A percentile compares a stretch with the other conserved stretches of the same genome.
Conservation (phyloP, 2,329 filamentous ascomycete genomes). For the Scytalidium sp. region DNA sequence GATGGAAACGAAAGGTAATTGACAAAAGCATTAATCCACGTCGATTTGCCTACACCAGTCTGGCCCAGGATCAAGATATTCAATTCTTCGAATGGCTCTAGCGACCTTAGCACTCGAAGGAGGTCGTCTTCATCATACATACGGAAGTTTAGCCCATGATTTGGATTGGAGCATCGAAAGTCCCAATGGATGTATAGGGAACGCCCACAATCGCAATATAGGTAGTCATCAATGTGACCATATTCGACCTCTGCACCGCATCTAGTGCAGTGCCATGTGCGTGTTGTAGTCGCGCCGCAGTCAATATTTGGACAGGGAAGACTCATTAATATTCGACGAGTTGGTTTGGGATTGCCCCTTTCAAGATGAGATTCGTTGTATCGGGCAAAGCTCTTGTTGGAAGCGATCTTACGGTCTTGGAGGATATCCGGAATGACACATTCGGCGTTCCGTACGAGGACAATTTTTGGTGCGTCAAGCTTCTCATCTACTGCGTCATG, state of each 20-base stretch:
- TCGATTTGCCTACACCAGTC: slow-evolving; percentile 46
- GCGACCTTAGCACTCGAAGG: slow-evolving; percentile 15
- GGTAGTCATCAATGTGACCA: slow-evolving; percentile 24
- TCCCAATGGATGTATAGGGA: slow-evolving; percentile 20
- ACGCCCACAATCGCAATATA: slow-evolving; percentile 38
- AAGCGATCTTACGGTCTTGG: slow-evolving; percentile 16
- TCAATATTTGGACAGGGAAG: slow-evolving; percentile 27
- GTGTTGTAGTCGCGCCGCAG: slow-evolving; percentile 16
- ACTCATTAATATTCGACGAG: slow-evolving; percentile 26
- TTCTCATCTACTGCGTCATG: slow-evolving; percentile 15
- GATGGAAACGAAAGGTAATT: slow-evolving; percentile 39
- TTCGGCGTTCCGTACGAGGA: slow-evolving; percentile 12
- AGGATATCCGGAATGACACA: no score
- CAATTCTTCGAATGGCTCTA: slow-evolving; percentile 26
- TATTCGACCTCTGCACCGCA: slow-evolving; percentile 26
- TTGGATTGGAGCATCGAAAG: slow-evolving; percentile 29
- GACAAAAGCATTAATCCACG: slow-evolving; percentile 45
- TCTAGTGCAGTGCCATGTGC: slow-evolving; percentile 22
- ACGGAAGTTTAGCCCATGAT: slow-evolving; percentile 22
- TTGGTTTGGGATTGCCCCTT: slow-evolving; percentile 18
- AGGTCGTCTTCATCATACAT: slow-evolving; percentile 16
- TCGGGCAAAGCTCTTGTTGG: slow-evolving; percentile 19
- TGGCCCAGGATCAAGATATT: slow-evolving; percentile 46
- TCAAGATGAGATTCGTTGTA: slow-evolving; percentile 13
- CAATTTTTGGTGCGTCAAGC: slow-evolving; percentile 16